phyloP scores from a whole-genome alignment of 805 yeast genomes.

The Cyberlindnera bimundalis region DNA sequence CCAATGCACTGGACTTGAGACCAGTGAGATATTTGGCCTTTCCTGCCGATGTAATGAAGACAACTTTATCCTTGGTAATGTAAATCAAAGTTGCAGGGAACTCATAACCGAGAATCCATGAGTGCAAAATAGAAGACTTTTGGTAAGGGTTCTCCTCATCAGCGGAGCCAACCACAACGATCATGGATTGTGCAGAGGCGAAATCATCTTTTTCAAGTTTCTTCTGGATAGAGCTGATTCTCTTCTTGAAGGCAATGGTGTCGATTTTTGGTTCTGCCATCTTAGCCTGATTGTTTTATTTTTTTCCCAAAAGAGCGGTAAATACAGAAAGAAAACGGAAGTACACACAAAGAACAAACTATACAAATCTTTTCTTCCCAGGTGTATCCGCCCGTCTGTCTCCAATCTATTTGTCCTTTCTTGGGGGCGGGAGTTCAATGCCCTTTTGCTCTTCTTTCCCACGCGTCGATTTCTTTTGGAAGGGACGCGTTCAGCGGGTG shows the following conservation, averaged over 20 bases:
- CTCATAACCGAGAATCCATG: slow-evolving; percentile 92
- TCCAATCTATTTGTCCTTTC: too few species aligned
- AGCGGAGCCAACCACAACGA: slow-evolving; percentile 78
- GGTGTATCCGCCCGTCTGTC: too few species aligned
- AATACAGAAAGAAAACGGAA: not conserved
- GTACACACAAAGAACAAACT: not conserved
- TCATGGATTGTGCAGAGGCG: slow-evolving; percentile 44
- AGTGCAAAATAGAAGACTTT: slow-evolving; percentile 81
- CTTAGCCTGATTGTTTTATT: not conserved
- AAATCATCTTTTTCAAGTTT: slow-evolving; percentile 28
- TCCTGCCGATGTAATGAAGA: slow-evolving; percentile 74
- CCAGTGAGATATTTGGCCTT: slow-evolving; percentile 77
- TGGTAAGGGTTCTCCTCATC: slow-evolving; percentile 89
- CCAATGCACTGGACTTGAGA: slow-evolving; percentile 45
- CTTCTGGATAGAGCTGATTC: slow-evolving; percentile 44
- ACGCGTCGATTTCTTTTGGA: not conserved
- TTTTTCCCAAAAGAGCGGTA: not conserved
- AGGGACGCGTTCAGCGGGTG: too few species aligned
- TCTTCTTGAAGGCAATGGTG: slow-evolving; percentile 46
- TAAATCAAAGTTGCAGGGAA: slow-evolving; percentile 86
- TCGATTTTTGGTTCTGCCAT: slow-evolving; percentile 65
- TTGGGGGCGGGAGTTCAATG: too few species aligned
- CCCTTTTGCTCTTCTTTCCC: not conserved
- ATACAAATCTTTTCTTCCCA: not conserved
- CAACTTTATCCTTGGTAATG: slow-evolving; percentile 54